A percentile compares a stretch with the other conserved stretches of the same genome.
phyloP scores from a whole-genome alignment of 106 monocot genomes.

The Dendrobium catenatum region DNA sequence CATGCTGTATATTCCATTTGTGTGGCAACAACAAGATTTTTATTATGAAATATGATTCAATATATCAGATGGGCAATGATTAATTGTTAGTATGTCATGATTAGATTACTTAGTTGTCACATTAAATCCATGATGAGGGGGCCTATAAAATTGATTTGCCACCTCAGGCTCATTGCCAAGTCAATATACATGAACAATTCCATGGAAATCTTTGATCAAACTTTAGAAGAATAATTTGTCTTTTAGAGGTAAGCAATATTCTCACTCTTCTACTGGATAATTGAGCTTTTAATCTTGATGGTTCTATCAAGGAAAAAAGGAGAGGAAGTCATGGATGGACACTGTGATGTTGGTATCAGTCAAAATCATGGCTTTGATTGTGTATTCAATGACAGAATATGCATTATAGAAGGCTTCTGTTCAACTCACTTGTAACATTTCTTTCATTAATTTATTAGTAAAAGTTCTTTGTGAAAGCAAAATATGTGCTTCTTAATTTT shows the following conservation, averaged over 20 bases:
- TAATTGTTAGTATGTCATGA: neutral
- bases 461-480: no score
- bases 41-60: neutral
- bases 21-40: constrained; percentile 1
- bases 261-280: neutral
- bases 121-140: neutral
- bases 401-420: no score
- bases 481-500: no score
- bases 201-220: neutral
- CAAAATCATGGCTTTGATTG: neutral
- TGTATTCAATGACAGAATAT: no score
- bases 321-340: no score
- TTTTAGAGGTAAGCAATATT: constrained; percentile 5
- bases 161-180: neutral
- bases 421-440: neutral
- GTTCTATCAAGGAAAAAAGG: no score
- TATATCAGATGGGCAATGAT: neutral
- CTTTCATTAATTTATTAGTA: neutral
- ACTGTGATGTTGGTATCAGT: neutral
- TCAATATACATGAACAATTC: neutral
- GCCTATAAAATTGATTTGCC: neutral
- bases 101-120: neutral
- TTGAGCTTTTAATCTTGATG: neutral
- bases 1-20: neutral
- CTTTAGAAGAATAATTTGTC: neutral